These are phyloP conservation scores for Aureobasidium vineae DNA, from an alignment of 2,329 filamentous ascomycete genomes.

Conservation along the genomic window DNA sequence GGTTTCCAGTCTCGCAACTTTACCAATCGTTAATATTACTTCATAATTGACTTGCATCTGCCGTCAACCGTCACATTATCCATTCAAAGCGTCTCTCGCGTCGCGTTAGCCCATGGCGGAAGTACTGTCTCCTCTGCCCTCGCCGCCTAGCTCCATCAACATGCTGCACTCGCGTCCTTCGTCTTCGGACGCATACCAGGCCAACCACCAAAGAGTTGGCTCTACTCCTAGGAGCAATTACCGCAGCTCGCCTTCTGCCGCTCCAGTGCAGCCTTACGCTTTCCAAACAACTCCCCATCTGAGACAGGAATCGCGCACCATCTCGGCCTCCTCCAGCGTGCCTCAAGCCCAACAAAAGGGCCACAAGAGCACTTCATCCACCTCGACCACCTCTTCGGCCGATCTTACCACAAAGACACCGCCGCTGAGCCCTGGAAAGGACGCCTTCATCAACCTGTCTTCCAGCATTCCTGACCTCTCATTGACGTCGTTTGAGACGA, in stretches of 20 bases:
- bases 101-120: slow-evolving; percentile 39
- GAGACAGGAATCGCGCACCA: slow-evolving; percentile 56
- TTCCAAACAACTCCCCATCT: slow-evolving; percentile 55
- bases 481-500: slow-evolving; percentile 55
- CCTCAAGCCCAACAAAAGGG: slow-evolving; percentile 37
- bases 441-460: slow-evolving; percentile 50
- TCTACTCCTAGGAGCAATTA: slow-evolving; percentile 47
- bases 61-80: not conserved
- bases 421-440: slow-evolving; percentile 33
- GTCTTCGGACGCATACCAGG: slow-evolving; percentile 50
- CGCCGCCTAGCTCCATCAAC: slow-evolving; percentile 49
- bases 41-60: slow-evolving; percentile 6
- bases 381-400: slow-evolving; percentile 44
- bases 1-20: not conserved
- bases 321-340: slow-evolving; percentile 50
- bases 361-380: slow-evolving; percentile 53
- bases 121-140: slow-evolving; percentile 50
- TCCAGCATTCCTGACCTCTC: slow-evolving; percentile 55
- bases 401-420: slow-evolving; percentile 28
- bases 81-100: not conserved
- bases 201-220: slow-evolving; percentile 42
- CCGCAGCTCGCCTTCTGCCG: slow-evolving; percentile 42
- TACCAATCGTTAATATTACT: slow-evolving; percentile 23
- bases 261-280: slow-evolving; percentile 52
- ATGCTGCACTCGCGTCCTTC: slow-evolving; percentile 49